A percentile compares a stretch with the other conserved stretches of the same genome.
Conservation (phyloP, 306 rosid genomes). For the Carpinus fangiana region DNA sequence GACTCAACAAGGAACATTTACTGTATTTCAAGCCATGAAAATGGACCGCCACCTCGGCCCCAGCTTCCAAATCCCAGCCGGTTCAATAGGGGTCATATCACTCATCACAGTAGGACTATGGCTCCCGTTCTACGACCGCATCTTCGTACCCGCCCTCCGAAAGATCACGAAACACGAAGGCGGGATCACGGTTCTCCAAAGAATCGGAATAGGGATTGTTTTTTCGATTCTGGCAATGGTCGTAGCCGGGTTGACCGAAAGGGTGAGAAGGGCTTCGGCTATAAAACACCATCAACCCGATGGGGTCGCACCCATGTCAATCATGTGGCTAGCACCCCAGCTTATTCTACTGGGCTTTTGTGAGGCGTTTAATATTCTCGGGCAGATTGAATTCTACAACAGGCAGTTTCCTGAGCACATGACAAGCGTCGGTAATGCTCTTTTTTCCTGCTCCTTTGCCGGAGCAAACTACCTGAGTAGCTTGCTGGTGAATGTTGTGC, state of each 20-base stretch:
- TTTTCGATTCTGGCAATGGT: constrained; percentile 60
- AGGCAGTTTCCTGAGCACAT: constrained; percentile 66
- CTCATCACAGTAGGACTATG: constrained; percentile 43
- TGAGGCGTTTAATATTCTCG: constrained; percentile 62
- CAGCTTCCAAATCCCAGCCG: constrained; percentile 66
- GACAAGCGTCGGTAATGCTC: constrained; percentile 68
- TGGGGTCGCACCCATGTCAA: constrained; percentile 46
- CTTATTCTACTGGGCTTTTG: constrained; percentile 55
- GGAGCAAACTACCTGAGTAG: constrained; percentile 58
- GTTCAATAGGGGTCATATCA: constrained; percentile 57
- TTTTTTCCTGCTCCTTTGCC: constrained; percentile 56
- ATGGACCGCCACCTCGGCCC: constrained; percentile 76
- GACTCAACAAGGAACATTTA: constrained; percentile 54
- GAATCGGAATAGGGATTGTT: constrained; percentile 61
- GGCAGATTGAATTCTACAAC: constrained; percentile 62
- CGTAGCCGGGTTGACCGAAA: constrained; percentile 59
- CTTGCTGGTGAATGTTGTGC: constrained; percentile 40
- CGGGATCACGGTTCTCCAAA: constrained; percentile 58
- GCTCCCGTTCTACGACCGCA: constrained; percentile 55
- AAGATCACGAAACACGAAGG: constrained; percentile 50
- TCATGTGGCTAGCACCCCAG: constrained; percentile 62
- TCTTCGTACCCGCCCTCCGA: constrained; percentile 49
- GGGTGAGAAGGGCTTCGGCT: constrained; percentile 43
- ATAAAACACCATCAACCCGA: constrained; percentile 29
- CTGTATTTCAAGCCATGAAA: constrained; percentile 62